These are phyloP conservation scores for Trichodelitschia bisporula DNA, from an alignment of 495 filamentous ascomycete species.

Conservation along the genomic window DNA sequence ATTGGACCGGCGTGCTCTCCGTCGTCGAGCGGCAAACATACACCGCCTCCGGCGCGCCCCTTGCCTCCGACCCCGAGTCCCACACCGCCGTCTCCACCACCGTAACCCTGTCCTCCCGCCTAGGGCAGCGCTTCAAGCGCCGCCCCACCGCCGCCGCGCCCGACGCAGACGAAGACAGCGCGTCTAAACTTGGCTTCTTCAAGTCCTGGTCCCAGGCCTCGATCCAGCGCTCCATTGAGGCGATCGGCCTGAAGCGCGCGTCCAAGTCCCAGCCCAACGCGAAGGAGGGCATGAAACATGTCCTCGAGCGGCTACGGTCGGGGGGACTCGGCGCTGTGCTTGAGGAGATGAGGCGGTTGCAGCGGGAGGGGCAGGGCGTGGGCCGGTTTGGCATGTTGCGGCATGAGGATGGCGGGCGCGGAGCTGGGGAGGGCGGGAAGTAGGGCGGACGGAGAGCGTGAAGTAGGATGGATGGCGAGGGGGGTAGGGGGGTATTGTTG, in stretches of 20 bases:
- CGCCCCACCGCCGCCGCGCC: background rate
- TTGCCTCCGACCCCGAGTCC: slow-evolving; percentile 1
- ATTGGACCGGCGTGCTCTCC: slow-evolving; percentile 64
- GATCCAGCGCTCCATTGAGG: slow-evolving; percentile 73
- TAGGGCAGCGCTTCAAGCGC: slow-evolving; percentile 31
- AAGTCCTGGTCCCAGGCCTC: slow-evolving; percentile 51
- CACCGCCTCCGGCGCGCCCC: slow-evolving; percentile 3
- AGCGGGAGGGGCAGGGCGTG: too few relatives aligned
- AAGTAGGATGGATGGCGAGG: too few relatives aligned
- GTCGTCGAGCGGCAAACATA: slow-evolving; percentile 79
- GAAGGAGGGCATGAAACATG: slow-evolving; percentile 86
- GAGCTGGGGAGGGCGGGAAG: too few relatives aligned
- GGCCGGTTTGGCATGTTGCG: too few relatives aligned
- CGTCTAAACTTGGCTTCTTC: slow-evolving; percentile 34
- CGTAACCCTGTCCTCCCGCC: slow-evolving; percentile 61
- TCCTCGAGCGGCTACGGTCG: slow-evolving; percentile 59
- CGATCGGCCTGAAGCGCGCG: slow-evolving; percentile 63
- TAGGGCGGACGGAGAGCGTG: too few relatives aligned
- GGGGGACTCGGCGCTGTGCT: slow-evolving; percentile 68
- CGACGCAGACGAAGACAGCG: slow-evolving; percentile 21
- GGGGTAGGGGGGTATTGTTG: too few relatives aligned
- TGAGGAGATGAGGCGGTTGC: slow-evolving; percentile 57
- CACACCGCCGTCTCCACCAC: slow-evolving; percentile 59
- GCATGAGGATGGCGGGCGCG: too few relatives aligned
- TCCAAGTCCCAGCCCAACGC: slow-evolving; percentile 63